Evolutionary conservation across 2,329 filamentous ascomycete species (phyloP).

Genomic region (Diaporthe longicolla): DNA sequence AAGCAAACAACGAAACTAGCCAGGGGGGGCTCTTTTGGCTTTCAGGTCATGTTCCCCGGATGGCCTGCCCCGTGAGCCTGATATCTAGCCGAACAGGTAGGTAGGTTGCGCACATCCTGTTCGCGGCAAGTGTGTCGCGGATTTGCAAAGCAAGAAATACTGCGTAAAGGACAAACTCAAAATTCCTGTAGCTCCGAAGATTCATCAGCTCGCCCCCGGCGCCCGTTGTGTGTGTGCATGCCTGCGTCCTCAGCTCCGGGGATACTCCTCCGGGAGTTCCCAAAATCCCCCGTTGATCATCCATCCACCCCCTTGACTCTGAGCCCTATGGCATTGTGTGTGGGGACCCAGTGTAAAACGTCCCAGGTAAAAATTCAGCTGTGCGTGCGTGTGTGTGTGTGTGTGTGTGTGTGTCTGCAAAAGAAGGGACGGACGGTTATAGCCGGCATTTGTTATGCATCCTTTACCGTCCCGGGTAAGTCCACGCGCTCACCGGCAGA

Average conservation of each 20-base stretch:
- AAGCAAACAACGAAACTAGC: neutral
- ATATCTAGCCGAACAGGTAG: slow-evolving; percentile 15
- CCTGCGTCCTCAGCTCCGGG: neutral
- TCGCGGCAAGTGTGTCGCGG: slow-evolving; percentile 6
- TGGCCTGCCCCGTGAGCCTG: neutral
- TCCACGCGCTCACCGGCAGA: neutral
- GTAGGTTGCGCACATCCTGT: no score
- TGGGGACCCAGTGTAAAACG: neutral
- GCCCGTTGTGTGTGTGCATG: neutral
- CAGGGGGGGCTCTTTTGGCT: neutral
- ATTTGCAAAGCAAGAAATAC: neutral
- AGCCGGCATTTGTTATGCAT: neutral
- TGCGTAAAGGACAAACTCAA: slow-evolving; percentile 1
- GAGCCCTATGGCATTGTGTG: no score
- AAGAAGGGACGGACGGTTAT: slow-evolving; percentile 15
- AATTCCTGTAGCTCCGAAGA: neutral
- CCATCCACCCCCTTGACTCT: no score
- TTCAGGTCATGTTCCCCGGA: neutral
- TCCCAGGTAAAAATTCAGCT: neutral
- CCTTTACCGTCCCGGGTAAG: neutral
- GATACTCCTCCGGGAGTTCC: neutral
- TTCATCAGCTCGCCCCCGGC: neutral
- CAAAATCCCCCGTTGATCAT: neutral
- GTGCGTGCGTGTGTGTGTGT: neutral
- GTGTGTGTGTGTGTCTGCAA: neutral